Conservation (phyloP, 139 green algal genomes). For the Trebouxia sp. region DNA sequence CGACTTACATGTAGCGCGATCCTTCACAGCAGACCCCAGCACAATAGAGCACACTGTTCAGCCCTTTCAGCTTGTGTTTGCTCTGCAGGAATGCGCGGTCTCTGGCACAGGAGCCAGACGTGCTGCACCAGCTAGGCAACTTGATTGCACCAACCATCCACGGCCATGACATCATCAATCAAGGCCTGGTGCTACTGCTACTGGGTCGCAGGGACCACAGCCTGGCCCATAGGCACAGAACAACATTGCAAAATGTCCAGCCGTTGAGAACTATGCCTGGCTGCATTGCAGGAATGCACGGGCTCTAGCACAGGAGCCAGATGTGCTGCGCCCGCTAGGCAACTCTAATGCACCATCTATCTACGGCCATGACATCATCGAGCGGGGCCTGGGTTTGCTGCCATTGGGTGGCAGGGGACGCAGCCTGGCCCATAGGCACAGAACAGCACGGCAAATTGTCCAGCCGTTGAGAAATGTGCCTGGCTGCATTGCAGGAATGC, state of each 20-base stretch:
- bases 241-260: too few species aligned
- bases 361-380: constrained; percentile 66
- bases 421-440: too few species aligned
- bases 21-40: neutral
- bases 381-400: too few species aligned
- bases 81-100: constrained; percentile 55
- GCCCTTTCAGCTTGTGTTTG: too few species aligned
- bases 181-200: constrained; percentile 77
- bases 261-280: neutral
- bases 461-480: too few species aligned
- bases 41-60: too few species aligned
- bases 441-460: too few species aligned
- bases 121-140: constrained; percentile 81
- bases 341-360: constrained; percentile 94
- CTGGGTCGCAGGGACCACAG: constrained; percentile 67
- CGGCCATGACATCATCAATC: constrained; percentile 93
- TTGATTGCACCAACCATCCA: constrained; percentile 96
- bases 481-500: constrained; percentile 51
- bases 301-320: constrained; percentile 48
- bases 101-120: constrained; percentile 52
- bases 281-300: constrained; percentile 55
- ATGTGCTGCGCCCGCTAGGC: constrained; percentile 82
- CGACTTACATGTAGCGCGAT: too few species aligned
- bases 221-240: constrained; percentile 74
- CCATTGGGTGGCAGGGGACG: too few species aligned